Evolutionary conservation across 768 basidiomycete species (phyloP).

Genomic region (Termitomyces sp.): DNA sequence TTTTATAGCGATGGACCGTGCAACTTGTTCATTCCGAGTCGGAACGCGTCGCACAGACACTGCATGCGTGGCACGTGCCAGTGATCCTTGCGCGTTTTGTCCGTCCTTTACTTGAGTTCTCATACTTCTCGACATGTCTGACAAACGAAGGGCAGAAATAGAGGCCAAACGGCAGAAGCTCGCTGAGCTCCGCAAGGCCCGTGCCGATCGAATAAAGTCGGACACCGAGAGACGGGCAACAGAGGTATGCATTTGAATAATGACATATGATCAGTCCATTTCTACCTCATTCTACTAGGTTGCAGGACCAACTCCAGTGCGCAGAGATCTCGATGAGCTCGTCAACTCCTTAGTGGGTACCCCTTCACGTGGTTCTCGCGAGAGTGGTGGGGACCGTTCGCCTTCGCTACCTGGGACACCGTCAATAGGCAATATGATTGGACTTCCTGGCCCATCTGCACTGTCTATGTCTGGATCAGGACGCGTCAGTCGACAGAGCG

Average conservation of each 20-base stretch:
- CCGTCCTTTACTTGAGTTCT: background rate
- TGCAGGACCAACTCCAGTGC: constrained; percentile 36
- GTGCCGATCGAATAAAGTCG: constrained; percentile 63
- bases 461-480: constrained; percentile 49
- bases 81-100: constrained; percentile 7
- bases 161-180: constrained; percentile 89
- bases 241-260: constrained; percentile 28
- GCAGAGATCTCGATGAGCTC: constrained; percentile 66
- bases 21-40: background rate
- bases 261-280: background rate
- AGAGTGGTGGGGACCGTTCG: constrained; percentile 62
- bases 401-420: constrained; percentile 77
- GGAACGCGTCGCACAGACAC: background rate
- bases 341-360: constrained; percentile 58
- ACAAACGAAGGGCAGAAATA: constrained; percentile 80
- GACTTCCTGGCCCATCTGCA: constrained; percentile 32
- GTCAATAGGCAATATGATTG: constrained; percentile 35
- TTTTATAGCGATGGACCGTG: background rate
- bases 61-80: constrained; percentile 1
- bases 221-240: constrained; percentile 42
- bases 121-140: constrained; percentile 36
- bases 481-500: constrained; percentile 68
- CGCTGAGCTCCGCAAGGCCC: constrained; percentile 75
- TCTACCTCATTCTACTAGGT: constrained; percentile 24
- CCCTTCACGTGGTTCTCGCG: constrained; percentile 39